Conservation (phyloP, 1,139 yeast genomes). For the Geotrichum macrosporum region DNA sequence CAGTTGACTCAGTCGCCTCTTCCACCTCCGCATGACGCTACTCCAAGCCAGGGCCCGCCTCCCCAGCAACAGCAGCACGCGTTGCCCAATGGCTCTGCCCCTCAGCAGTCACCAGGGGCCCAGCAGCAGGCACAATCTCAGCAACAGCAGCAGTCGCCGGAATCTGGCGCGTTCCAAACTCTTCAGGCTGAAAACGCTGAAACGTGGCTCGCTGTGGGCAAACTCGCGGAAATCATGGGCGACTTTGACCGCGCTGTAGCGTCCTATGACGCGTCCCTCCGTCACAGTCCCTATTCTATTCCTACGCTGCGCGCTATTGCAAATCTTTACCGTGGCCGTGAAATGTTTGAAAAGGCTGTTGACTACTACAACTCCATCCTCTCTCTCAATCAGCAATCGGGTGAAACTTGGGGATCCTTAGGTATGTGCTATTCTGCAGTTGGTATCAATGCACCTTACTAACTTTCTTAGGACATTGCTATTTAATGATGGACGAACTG, state of each 20-base stretch:
- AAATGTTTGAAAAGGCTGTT: constrained; percentile 88
- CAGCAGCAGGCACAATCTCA: constrained; percentile 25
- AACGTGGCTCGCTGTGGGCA: constrained; percentile 86
- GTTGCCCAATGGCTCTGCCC: not conserved
- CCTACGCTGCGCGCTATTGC: constrained; percentile 83
- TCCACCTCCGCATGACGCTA: constrained; percentile 4
- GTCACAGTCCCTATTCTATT: constrained; percentile 81
- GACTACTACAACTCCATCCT: constrained; percentile 87
- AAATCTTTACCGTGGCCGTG: constrained; percentile 80
- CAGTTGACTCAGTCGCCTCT: not conserved
- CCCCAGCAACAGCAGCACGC: not conserved
- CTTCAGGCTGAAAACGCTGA: constrained; percentile 61
- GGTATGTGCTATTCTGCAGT: no score
- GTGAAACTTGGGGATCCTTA: constrained; percentile 95
- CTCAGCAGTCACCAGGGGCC: constrained; percentile 19
- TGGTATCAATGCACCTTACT: no score
- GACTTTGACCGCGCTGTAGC: constrained; percentile 85
- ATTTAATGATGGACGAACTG: constrained; percentile 90
- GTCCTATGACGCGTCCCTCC: constrained; percentile 85
- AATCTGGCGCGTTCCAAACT: constrained; percentile 46
- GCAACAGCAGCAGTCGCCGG: constrained; percentile 35
- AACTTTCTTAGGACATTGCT: constrained; percentile 71
- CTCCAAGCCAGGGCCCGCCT: not conserved
- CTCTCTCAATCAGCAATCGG: constrained; percentile 76
- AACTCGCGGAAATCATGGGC: constrained; percentile 83